Base-by-base conservation (phyloP, 2,329 filamentous ascomycete species). In the Colletotrichum sp. region DNA sequence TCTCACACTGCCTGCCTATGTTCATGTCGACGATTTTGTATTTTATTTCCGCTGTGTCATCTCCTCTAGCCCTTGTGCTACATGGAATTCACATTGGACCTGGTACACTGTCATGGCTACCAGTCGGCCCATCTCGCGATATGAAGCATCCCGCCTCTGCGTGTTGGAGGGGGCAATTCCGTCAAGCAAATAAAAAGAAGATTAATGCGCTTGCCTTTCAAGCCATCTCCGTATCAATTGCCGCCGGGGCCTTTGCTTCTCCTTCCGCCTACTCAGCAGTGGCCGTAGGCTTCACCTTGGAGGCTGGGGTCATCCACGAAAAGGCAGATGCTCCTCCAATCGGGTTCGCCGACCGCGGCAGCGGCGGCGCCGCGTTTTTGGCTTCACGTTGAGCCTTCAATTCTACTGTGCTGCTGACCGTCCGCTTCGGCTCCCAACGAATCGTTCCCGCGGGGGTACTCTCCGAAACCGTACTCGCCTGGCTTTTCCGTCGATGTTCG, bases 261-360 rank as follows among this genome's bases (percentile, higher is more conserved):
- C 48, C 36, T 34, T 64, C n/a, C 69, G 8, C 22, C 65, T 77
- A 78, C 69, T 78, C 77, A 8, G 75, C 77, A 65, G 75, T 76
- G 10, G 77, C 77, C n/a, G 77, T 81, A 13, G 85, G 81, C 80
- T 87, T 87, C 62, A 88, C 84, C 79, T 89, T 89, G 67, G 81
- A 82, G 22, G 84, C 79, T 55, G 89, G 85, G 64, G 94, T 96
- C 88, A 98, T 93, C 96, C 96, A 99, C 15, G 95, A 93, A 86
- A 99, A 99, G 4, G 96, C 96, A 75, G 95, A 97, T 16, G 95
- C 96, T n/a, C 95, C 95, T 10, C 96, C 96, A 22, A 98, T 91
- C 0, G 97, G 96, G 81, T 99, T 99, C 36, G 92, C 89, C 8
- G 92, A 89, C 72, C 92, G 90, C 18, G 91, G 86, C n/a, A 87